phyloP scores from a whole-genome alignment of 306 rosid species.

The Malus orientalis region DNA sequence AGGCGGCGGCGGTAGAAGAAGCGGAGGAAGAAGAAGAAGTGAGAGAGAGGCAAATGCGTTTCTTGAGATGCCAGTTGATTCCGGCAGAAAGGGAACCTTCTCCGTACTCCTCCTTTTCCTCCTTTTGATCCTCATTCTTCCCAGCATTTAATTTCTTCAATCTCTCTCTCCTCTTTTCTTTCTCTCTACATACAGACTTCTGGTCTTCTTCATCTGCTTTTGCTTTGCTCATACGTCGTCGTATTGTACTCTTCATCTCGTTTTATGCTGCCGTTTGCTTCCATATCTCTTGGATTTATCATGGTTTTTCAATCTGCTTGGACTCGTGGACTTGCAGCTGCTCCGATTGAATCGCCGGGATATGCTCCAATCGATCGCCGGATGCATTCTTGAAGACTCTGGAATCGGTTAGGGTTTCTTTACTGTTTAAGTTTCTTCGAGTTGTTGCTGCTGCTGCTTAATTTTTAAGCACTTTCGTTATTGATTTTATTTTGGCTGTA shows the following conservation, averaged over 20 bases:
- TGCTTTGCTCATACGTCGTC: neutral
- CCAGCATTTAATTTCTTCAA: slow-evolving; percentile 31
- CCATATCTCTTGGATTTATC: neutral
- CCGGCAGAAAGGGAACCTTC: slow-evolving; percentile 72
- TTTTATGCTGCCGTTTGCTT: neutral
- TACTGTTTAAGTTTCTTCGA: neutral
- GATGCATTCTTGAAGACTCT: slow-evolving; percentile 48
- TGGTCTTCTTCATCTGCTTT: neutral
- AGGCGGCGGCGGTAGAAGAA: neutral
- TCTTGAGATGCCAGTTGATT: slow-evolving; percentile 64
- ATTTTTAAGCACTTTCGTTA: slow-evolving; percentile 10
- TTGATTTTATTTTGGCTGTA: slow-evolving; percentile 33
- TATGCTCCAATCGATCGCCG: slow-evolving; percentile 38
- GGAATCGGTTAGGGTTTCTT: slow-evolving; percentile 42
- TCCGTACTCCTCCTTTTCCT: slow-evolving; percentile 62
- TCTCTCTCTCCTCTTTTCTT: neutral
- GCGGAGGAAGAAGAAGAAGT: slow-evolving; percentile 9
- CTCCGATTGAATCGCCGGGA: slow-evolving; percentile 17
- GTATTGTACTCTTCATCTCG: neutral
- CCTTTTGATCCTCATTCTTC: slow-evolving; percentile 70
- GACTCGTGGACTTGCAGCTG: neutral
- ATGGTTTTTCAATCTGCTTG: slow-evolving; percentile 12
- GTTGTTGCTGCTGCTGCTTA: slow-evolving; percentile 3
- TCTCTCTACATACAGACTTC: slow-evolving; percentile 12
- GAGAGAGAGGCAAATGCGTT: slow-evolving; percentile 27